Percentiles rank a stretch among this genome's conserved stretches.
Conservation (phyloP, 176 grass and related monocot species). For the Aegilops speltoides region DNA sequence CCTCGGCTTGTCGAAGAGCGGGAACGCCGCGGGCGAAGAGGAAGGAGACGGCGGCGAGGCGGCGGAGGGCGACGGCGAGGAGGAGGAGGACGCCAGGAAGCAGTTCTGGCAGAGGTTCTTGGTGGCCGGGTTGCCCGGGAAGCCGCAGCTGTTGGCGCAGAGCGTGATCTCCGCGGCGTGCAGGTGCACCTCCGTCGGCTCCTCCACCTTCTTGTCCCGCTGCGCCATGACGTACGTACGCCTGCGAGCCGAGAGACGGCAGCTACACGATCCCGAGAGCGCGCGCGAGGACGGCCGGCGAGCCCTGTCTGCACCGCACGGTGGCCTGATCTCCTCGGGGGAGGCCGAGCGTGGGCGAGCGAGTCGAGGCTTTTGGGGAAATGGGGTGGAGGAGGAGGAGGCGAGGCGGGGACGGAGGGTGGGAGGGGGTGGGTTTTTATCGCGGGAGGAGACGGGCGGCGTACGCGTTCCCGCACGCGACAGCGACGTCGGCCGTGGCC, state of each 20-base stretch:
- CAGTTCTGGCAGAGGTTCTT: slow-evolving; percentile 77
- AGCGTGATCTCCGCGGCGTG: slow-evolving; percentile 68
- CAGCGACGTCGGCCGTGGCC: slow-evolving; percentile 20
- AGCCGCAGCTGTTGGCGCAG: slow-evolving; percentile 95
- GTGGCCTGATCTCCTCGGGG: too few relatives aligned
- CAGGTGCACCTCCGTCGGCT: slow-evolving; percentile 78
- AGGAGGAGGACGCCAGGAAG: slow-evolving; percentile 41
- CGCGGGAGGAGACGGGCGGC: slow-evolving; percentile 35
- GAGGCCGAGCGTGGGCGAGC: not conserved
- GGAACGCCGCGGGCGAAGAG: not conserved
- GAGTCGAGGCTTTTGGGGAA: not conserved
- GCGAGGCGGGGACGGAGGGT: not conserved
- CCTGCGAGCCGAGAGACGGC: not conserved
- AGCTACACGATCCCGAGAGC: not conserved
- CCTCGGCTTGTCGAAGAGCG: slow-evolving; percentile 31
- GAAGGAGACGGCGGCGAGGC: not conserved
- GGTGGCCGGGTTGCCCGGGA: slow-evolving; percentile 72
- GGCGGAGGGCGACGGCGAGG: not conserved
- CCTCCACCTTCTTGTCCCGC: slow-evolving; percentile 87
- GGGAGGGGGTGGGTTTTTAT: slow-evolving; percentile 32
- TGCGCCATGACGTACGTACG: slow-evolving; percentile 58
- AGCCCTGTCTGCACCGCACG: too few relatives aligned
- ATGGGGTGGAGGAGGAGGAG: not conserved
- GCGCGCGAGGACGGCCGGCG: not conserved
- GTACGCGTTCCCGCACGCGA: slow-evolving; percentile 52